Conservation (phyloP, 2,329 filamentous ascomycete genomes). For the Aspergillus pseudoviridinutans region DNA sequence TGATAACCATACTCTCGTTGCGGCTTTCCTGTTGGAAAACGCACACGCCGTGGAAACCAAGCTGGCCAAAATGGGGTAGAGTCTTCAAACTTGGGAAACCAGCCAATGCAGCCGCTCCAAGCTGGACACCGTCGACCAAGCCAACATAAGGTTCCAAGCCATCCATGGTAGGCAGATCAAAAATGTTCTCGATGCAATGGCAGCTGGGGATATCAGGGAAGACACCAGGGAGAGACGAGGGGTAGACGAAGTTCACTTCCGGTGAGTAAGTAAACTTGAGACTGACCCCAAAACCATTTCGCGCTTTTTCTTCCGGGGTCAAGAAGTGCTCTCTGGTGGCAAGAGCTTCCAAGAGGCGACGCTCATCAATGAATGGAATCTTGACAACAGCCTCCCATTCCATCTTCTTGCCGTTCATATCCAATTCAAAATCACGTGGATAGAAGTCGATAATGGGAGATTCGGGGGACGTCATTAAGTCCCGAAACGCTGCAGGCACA, state of each 20-base stretch:
- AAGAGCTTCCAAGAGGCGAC: conserved; percentile 80
- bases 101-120: conserved; percentile 78
- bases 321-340: conserved; percentile 74
- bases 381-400: conserved; percentile 99
- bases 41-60: conserved; percentile 85
- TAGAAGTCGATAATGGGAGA: conserved; percentile 99
- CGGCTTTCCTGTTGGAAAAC: conserved; percentile 95
- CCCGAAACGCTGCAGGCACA: conserved; percentile 80
- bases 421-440: conserved; percentile 90
- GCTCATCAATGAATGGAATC: conserved; percentile 97
- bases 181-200: conserved; percentile 92
- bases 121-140: conserved; percentile 75
- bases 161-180: conserved; percentile 88
- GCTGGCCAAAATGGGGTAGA: conserved; percentile 72
- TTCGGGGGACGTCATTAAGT: conserved; percentile 83
- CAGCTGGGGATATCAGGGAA: conserved; percentile 87
- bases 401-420: conserved; percentile 99
- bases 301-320: conserved; percentile 69
- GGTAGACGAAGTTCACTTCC: conserved; percentile 75
- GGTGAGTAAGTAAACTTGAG: conserved; percentile 87
- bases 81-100: conserved; percentile 90
- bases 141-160: conserved; percentile 82
- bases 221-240: conserved; percentile 79
- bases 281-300: conserved; percentile 88
- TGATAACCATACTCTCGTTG: conserved; percentile 94